A percentile compares a stretch with the other conserved stretches of the same genome.
phyloP scores from a whole-genome alignment of 1,284 basidiomycete genomes.

The Sporisorium reilianum region DNA sequence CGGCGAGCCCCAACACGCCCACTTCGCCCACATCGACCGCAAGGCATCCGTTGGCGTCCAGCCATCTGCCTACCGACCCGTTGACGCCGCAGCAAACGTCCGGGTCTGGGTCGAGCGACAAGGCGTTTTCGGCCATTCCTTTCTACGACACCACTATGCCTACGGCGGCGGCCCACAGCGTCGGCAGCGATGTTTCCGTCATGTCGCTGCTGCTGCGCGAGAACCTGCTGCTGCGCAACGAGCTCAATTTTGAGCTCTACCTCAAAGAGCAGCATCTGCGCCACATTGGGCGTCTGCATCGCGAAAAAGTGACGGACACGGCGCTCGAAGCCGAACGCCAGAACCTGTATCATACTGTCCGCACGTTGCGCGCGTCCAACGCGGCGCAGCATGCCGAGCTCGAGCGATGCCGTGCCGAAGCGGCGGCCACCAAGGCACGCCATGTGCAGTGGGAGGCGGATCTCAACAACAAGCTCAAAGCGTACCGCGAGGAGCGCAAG shows the following conservation, averaged over 20 bases:
- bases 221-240: conserved; percentile 62
- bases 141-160: conserved; percentile 12
- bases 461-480: conserved; percentile 63
- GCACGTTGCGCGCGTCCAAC: conserved; percentile 51
- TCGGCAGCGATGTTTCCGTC: conserved; percentile 24
- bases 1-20: conserved; percentile 23
- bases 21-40: conserved; percentile 31
- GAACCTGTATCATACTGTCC: conserved; percentile 63
- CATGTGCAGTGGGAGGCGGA: conserved; percentile 65
- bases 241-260: conserved; percentile 68
- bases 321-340: conserved; percentile 67
- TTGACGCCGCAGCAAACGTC: conserved; percentile 22
- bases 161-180: background rate
- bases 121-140: conserved; percentile 8
- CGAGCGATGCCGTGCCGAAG: conserved; percentile 57
- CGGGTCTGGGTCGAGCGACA: conserved; percentile 5
- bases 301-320: conserved; percentile 64
- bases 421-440: conserved; percentile 47
- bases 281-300: conserved; percentile 68
- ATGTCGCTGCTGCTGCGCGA: conserved; percentile 54
- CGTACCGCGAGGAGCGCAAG: conserved; percentile 65
- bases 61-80: conserved; percentile 27
- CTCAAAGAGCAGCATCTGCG: conserved; percentile 68
- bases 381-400: conserved; percentile 30
- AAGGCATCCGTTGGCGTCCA: conserved; percentile 36